Percentiles rank a stretch among this genome's conserved stretches.
These are phyloP conservation scores for Gliomastix tumulicola DNA, from an alignment of 2,329 filamentous ascomycete genomes.

Conservation along the genomic window DNA sequence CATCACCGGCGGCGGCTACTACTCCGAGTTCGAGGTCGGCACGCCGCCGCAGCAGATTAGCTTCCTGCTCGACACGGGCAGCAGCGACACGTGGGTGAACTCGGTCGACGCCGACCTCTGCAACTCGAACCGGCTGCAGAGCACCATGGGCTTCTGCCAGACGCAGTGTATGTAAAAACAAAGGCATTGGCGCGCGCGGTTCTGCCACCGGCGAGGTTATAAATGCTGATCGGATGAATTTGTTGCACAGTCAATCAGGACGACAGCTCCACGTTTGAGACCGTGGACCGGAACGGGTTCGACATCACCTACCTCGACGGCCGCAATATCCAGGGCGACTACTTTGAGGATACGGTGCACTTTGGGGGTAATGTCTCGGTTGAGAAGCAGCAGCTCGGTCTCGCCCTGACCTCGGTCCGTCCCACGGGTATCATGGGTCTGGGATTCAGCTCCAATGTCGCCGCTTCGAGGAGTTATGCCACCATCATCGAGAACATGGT, in stretches of 20 bases:
- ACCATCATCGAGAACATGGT: conserved; percentile 61
- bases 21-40: conserved; percentile 49
- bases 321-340: conserved; percentile 46
- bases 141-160: conserved; percentile 23
- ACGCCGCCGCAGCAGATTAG: conserved; percentile 48
- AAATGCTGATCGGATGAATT: too few relatives aligned
- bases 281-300: conserved; percentile 37
- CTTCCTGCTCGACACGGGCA: conserved; percentile 56
- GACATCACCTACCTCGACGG: conserved; percentile 55
- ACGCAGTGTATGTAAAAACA: conserved; percentile 29
- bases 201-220: too few relatives aligned
- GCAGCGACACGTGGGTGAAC: conserved; percentile 55
- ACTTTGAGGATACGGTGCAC: conserved; percentile 47
- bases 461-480: conserved; percentile 33
- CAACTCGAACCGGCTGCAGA: conserved; percentile 24
- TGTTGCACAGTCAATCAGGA: conserved; percentile 28
- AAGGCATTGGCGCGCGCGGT: too few relatives aligned
- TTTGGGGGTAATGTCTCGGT: conserved; percentile 40
- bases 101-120: conserved; percentile 57
- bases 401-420: conserved; percentile 40
- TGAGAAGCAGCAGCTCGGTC: conserved; percentile 46
- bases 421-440: conserved; percentile 52
- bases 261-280: conserved; percentile 39
- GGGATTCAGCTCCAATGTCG: conserved; percentile 45
- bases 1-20: conserved; percentile 47